Conservation (phyloP, 2,329 filamentous ascomycete species). For the Calonectria hawksworthii region DNA sequence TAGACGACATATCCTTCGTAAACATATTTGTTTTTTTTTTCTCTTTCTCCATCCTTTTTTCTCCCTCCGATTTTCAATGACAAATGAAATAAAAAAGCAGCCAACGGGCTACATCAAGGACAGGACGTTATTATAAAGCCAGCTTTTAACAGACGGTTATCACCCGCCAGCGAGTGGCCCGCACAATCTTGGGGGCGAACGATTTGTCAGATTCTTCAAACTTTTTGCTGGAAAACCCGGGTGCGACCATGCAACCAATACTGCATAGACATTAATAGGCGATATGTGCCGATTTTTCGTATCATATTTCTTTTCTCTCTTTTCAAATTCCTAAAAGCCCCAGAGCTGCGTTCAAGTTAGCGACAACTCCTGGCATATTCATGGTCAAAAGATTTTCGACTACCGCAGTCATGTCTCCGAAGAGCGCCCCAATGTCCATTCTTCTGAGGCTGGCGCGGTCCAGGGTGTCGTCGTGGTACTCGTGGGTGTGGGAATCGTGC, state of each 20-base stretch:
- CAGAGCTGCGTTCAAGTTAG: not conserved
- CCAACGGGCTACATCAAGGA: not conserved
- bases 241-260: not conserved
- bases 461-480: not conserved
- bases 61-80: not conserved
- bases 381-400: not conserved
- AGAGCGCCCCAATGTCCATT: not conserved
- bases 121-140: not conserved
- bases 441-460: not conserved
- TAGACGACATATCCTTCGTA: not conserved
- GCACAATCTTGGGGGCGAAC: not conserved
- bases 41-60: not conserved
- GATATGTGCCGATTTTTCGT: not conserved
- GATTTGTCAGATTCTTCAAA: not conserved
- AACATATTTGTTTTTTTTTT: not conserved
- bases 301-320: not conserved
- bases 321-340: not conserved
- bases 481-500: not conserved
- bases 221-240: not conserved
- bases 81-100: not conserved
- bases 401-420: slow-evolving; percentile 2
- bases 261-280: not conserved
- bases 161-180: not conserved
- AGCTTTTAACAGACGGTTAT: not conserved
- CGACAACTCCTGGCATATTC: not conserved